Base-by-base conservation (phyloP, 129 eudicot genomes). In the Saussurea involucrata region DNA sequence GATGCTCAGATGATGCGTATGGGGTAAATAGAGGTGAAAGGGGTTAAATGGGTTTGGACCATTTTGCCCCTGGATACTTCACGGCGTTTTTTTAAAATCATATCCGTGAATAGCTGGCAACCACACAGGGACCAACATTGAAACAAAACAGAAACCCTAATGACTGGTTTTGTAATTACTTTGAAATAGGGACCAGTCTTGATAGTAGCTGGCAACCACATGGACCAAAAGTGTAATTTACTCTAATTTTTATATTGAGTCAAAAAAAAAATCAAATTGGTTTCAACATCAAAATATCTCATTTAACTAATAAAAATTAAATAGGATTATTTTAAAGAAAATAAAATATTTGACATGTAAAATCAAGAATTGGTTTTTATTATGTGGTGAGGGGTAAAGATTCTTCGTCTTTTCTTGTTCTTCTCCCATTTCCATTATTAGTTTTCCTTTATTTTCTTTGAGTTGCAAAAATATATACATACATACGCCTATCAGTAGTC, bases 401-500 rank as follows among this genome's bases (percentile, higher is more conserved):
- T 75, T 75, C 72, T 37, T 63, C 42, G 71, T 18, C 63, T 44
- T 27, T 72, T 72, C 44, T 49, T 28, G 76, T 72, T 75, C 24
- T 53, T 75, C 24, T 72, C 76, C 9, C 42, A 31, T 72, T 49
- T 72, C 67, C 76, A 74, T 32, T 61, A 18, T 63, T 40, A 37
- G 29, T 28, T 65, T 65, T 27, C 22, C 8, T 76, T 75, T 64
- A 36, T 40, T 37, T 63, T 63, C 20, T 18, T 32, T 6, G 17
- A 18, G 17, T 17, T 65, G 34, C 69, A 24, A 63, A 75, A 63
- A 63, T 75, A 75, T 73, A 61, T 67, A 76, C 32, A 61, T 57
- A 58, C 49, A 74, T 74, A 66, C 80, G 80, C 80, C 73, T 66
- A 76, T 76, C 80, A 66, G 63, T 24, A 63, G 66, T 46, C 73